Conservation (phyloP, 495 filamentous ascomycete species). For the Talaromyces trachyspermus region DNA sequence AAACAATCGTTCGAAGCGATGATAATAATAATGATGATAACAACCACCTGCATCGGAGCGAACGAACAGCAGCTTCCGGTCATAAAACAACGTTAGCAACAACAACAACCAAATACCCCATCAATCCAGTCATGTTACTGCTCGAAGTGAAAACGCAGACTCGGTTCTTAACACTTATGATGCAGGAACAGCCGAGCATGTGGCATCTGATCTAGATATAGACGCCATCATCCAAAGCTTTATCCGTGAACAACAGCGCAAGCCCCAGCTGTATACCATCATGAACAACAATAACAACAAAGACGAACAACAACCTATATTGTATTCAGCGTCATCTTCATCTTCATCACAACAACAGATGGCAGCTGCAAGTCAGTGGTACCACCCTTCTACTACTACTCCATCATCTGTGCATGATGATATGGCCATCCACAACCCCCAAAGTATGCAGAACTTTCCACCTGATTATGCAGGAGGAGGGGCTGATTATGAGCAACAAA, state of each 20-base stretch:
- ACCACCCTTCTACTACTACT: no score
- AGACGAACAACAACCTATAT: no score
- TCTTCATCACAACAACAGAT: neutral
- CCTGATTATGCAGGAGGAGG: neutral
- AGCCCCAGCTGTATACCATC: no score
- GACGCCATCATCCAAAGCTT: conserved; percentile 31
- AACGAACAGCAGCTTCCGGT: no score
- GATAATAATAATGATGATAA: neutral
- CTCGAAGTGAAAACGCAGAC: neutral
- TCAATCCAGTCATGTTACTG: no score
- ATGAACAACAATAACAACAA: no score
- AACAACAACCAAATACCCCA: neutral
- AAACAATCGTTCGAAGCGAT: no score
- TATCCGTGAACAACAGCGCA: conserved; percentile 1
- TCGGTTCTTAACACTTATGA: neutral
- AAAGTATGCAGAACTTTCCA: no score
- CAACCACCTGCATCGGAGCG: neutral
- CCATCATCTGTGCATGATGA: no score
- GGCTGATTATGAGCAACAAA: neutral
- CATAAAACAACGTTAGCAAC: neutral
- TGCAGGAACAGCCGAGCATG: neutral
- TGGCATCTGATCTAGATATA: conserved; percentile 24
- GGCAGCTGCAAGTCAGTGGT: neutral
- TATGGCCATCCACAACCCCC: no score
- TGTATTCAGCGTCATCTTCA: no score